phyloP scores from a whole-genome alignment of 179 eudicot genomes.

The Silene vulgaris region DNA sequence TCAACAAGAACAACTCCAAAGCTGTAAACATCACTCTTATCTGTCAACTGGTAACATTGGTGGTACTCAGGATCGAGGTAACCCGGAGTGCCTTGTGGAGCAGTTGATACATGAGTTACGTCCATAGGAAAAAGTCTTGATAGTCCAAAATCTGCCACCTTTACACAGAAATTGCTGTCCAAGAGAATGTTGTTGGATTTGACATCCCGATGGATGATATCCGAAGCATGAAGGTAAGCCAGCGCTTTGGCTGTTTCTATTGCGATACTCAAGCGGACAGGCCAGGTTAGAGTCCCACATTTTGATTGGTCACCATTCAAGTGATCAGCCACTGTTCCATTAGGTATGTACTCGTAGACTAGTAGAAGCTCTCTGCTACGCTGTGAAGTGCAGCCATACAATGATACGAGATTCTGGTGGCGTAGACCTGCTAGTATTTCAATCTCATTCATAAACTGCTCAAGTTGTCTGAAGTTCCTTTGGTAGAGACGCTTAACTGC shows the following conservation, averaged over 20 bases:
- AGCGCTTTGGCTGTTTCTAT: conserved; percentile 61
- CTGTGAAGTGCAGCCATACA: conserved; percentile 71
- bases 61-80: conserved; percentile 76
- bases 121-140: conserved; percentile 56
- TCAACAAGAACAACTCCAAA: conserved; percentile 75
- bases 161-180: conserved; percentile 51
- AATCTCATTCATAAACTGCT: conserved; percentile 65
- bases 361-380: conserved; percentile 58
- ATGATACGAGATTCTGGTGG: conserved; percentile 61
- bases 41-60: conserved; percentile 64
- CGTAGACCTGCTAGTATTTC: conserved; percentile 53
- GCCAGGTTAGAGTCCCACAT: conserved; percentile 43
- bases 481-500: conserved; percentile 74
- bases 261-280: conserved; percentile 66
- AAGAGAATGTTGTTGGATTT: conserved; percentile 66
- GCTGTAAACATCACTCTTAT: conserved; percentile 74
- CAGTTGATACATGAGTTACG: conserved; percentile 62
- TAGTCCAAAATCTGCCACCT: conserved; percentile 81
- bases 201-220: conserved; percentile 69
- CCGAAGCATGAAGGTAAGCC: conserved; percentile 60
- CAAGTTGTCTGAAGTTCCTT: conserved; percentile 55
- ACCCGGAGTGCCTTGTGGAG: conserved; percentile 82
- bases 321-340: conserved; percentile 73
- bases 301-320: conserved; percentile 43
- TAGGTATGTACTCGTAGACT: conserved; percentile 64